Conservation (phyloP, 1,284 basidiomycete genomes). For the Acaromyces ingoldii region DNA sequence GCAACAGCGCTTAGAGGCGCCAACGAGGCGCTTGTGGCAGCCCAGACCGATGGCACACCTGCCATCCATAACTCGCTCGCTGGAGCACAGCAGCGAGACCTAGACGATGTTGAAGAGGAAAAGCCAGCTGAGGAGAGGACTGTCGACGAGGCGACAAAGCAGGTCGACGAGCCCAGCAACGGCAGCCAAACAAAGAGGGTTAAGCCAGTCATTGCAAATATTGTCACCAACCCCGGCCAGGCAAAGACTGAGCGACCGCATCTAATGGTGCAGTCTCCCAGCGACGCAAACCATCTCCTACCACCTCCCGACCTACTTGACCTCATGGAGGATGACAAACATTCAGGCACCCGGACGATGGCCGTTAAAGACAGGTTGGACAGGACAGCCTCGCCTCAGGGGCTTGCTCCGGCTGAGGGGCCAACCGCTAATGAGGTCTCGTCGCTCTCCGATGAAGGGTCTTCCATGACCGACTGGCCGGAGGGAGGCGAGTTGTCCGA, state of each 20-base stretch:
- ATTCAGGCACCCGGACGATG: not conserved
- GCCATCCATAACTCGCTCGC: not conserved
- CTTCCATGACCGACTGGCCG: not conserved
- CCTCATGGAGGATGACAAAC: not conserved
- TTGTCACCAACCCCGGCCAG: too few species aligned
- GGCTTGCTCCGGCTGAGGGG: not conserved
- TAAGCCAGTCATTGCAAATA: too few species aligned
- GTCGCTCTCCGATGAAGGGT: too few species aligned
- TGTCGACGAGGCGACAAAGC: too few species aligned
- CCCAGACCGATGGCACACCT: not conserved
- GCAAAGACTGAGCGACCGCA: too few species aligned
- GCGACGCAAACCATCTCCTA: not conserved
- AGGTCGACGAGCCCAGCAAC: too few species aligned
- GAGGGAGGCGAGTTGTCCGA: not conserved
- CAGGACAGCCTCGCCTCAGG: not conserved
- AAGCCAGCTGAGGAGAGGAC: too few species aligned
- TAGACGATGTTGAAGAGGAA: too few species aligned
- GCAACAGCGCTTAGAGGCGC: too few species aligned
- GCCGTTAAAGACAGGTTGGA: not conserved
- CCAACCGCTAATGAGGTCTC: not conserved
- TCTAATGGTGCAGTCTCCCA: conserved; percentile 5
- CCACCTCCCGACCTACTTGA: too few species aligned
- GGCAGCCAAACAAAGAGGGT: too few species aligned
- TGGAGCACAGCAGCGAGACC: not conserved
- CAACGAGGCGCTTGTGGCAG: not conserved